Base-by-base conservation (phyloP, 345 rosid species). In the Atalantia buxifolia region DNA sequence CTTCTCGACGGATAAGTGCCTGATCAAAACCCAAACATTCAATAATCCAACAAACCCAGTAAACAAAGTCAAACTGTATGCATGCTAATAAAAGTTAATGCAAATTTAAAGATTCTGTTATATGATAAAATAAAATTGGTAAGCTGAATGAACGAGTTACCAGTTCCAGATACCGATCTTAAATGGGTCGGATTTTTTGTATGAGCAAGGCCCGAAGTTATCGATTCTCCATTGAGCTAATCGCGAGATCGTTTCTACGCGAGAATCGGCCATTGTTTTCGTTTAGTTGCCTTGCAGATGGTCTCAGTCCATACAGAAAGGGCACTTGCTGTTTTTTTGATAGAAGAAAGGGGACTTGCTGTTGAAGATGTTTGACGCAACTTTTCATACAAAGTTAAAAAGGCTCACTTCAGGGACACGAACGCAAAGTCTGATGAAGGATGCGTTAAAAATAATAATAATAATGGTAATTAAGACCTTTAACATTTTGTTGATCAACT, bases 161-260 rank as follows among this genome's bases (percentile, higher is more conserved):
- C 99, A 95, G 88, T 90, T 95, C 99, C 99, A 95, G 79, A 93
- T 91, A 73, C 99, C 99, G 77, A 92, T 84, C 79, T 84, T 90
- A 88, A 95, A 95, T 66, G 98, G 93, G 62, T 95, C 98, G 42
- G 99, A 95, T 64, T 91, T 95, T 56, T 84, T 89, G 89, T 81
- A 92, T 65, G 93, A 85, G 69, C 87, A 87, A 78, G 98, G 92
- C 5, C 97, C 96, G 66, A 90, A 91, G 83, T 83, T 92, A 25
- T 92, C 96, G 86, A 95, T 90, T 84, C 87, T 88, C 99, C 99
- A 95, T 81, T 93, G 99, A 18, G 97, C 99, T 53, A 93, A 86
- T 61, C 98, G 88, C 55, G 98, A 95, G 82, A 93, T 88, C 2
- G 97, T 95, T 81, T 91, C 98, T 67, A 93, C 99, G 84, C 86